Percentiles rank a stretch among this genome's conserved stretches.
Conservation (phyloP, 139 green algal genomes). For the Astrephomene gubernaculifera region DNA sequence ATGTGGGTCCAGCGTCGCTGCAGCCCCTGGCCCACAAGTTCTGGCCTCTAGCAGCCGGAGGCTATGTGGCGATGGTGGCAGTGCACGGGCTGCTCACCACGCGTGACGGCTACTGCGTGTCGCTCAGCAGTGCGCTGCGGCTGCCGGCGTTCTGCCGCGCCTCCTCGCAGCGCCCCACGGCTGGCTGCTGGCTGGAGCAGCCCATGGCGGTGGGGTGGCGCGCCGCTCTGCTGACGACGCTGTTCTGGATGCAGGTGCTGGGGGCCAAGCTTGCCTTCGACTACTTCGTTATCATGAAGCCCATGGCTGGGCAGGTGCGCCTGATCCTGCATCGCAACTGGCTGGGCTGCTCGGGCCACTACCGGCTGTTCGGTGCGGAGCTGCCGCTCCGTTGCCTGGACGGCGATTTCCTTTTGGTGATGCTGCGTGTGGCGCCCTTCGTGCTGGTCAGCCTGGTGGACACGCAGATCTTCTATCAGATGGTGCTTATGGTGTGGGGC, state of each 20-base stretch:
- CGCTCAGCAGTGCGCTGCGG: conserved; percentile 40
- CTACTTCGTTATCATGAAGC: conserved; percentile 62
- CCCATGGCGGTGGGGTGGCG: conserved; percentile 53
- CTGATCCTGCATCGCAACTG: conserved; percentile 38
- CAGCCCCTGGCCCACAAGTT: conserved; percentile 31
- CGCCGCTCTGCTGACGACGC: conserved; percentile 25
- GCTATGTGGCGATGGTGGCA: conserved; percentile 41
- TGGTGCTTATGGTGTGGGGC: conserved; percentile 16
- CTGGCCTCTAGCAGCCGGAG: conserved; percentile 46
- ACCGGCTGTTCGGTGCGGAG: neutral
- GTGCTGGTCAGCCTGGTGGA: too few relatives aligned
- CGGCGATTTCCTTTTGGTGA: too few relatives aligned
- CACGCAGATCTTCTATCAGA: conserved; percentile 63
- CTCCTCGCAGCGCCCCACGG: neutral
- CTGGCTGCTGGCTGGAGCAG: conserved; percentile 45
- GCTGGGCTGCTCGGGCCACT: conserved; percentile 1
- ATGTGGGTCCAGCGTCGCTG: conserved; percentile 25
- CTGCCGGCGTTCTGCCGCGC: conserved; percentile 44
- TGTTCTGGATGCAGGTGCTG: conserved; percentile 59
- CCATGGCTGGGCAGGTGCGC: conserved; percentile 42
- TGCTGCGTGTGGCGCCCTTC: too few relatives aligned
- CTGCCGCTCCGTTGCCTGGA: conserved; percentile 42
- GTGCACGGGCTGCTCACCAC: conserved; percentile 36
- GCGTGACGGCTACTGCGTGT: conserved; percentile 39
- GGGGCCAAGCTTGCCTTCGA: conserved; percentile 63